Percentiles rank a stretch among this genome's conserved stretches.
Conservation (phyloP, 139 green algal species). For the Coelastrella sp. region DNA sequence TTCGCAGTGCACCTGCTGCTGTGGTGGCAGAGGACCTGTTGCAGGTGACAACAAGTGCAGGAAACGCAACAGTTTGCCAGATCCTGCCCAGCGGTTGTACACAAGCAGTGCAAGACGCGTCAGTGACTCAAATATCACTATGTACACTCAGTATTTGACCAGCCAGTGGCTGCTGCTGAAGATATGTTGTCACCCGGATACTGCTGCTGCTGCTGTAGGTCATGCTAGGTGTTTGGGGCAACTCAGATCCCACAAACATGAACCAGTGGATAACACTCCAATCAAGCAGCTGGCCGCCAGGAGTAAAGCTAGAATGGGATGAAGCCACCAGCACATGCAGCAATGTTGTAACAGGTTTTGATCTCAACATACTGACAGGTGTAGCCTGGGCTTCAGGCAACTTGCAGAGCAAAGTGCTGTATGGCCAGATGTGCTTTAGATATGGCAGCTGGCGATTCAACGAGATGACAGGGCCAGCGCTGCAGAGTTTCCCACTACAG, state of each 20-base stretch:
- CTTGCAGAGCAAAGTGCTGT: slow-evolving; percentile 69
- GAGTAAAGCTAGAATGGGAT: slow-evolving; percentile 6
- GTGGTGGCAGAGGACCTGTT: too few relatives aligned
- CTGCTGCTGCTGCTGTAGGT: slow-evolving; percentile 22
- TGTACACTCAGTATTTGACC: too few relatives aligned
- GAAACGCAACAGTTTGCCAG: too few relatives aligned
- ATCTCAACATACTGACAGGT: slow-evolving; percentile 59
- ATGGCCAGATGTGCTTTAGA: slow-evolving; percentile 58
- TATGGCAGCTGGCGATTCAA: slow-evolving; percentile 56
- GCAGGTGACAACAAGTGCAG: too few relatives aligned
- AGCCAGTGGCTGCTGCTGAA: too few relatives aligned
- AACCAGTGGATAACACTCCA: slow-evolving; percentile 59
- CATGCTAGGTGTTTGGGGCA: slow-evolving; percentile 64
- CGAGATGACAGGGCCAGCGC: neutral
- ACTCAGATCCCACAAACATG: slow-evolving; percentile 50
- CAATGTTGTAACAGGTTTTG: slow-evolving; percentile 57
- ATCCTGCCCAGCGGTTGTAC: too few relatives aligned
- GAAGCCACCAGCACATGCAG: slow-evolving; percentile 43
- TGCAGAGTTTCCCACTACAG: slow-evolving; percentile 6
- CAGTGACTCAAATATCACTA: too few relatives aligned
- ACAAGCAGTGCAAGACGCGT: too few relatives aligned
- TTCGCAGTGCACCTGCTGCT: too few relatives aligned
- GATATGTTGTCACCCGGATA: neutral
- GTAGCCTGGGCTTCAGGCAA: slow-evolving; percentile 59
- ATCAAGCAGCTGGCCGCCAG: slow-evolving; percentile 11